phyloP scores from a whole-genome alignment of 2,329 filamentous ascomycete genomes.

The Passalora sequoiae region DNA sequence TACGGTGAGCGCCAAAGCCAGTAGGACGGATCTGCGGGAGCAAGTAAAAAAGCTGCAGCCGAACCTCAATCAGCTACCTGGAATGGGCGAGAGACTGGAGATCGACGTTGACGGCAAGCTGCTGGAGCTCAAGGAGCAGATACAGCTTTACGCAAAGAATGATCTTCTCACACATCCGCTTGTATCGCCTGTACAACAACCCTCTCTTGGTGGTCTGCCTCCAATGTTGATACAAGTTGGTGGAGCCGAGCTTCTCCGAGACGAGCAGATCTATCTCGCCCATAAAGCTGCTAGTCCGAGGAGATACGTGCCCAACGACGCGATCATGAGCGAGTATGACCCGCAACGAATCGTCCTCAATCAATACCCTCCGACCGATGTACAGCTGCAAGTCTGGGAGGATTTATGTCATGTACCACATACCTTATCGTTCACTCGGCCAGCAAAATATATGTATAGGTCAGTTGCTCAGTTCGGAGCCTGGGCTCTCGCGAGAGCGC shows the following conservation, averaged over 20 bases:
- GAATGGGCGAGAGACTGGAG: slow-evolving; percentile 45
- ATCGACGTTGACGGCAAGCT: slow-evolving; percentile 66
- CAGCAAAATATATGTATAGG: slow-evolving; percentile 93
- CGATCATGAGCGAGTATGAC: slow-evolving; percentile 59
- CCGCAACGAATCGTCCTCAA: slow-evolving; percentile 50
- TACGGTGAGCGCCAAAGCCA: slow-evolving; percentile 11
- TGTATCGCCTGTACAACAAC: slow-evolving; percentile 82
- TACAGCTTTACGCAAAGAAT: slow-evolving; percentile 84
- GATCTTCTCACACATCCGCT: slow-evolving; percentile 78
- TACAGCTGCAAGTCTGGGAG: slow-evolving; percentile 94
- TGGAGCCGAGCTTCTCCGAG: slow-evolving; percentile 80
- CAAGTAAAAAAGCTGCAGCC: slow-evolving; percentile 15
- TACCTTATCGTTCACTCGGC: slow-evolving; percentile 91
- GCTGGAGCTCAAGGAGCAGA: slow-evolving; percentile 79
- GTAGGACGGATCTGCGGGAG: slow-evolving; percentile 14
- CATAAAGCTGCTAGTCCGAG: slow-evolving; percentile 87
- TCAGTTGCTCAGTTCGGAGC: slow-evolving; percentile 89
- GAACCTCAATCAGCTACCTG: slow-evolving; percentile 22
- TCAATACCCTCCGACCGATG: slow-evolving; percentile 76
- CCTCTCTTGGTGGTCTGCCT: slow-evolving; percentile 82
- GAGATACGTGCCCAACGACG: slow-evolving; percentile 65
- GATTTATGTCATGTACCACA: slow-evolving; percentile 88
- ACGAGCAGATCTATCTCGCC: slow-evolving; percentile 91
- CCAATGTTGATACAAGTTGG: slow-evolving; percentile 82
- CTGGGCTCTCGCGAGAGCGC: slow-evolving; percentile 80